Percentiles rank a stretch among this genome's conserved stretches.
Conservation (phyloP, 2,329 filamentous ascomycete species). For the Exutisphaerella laricina region DNA sequence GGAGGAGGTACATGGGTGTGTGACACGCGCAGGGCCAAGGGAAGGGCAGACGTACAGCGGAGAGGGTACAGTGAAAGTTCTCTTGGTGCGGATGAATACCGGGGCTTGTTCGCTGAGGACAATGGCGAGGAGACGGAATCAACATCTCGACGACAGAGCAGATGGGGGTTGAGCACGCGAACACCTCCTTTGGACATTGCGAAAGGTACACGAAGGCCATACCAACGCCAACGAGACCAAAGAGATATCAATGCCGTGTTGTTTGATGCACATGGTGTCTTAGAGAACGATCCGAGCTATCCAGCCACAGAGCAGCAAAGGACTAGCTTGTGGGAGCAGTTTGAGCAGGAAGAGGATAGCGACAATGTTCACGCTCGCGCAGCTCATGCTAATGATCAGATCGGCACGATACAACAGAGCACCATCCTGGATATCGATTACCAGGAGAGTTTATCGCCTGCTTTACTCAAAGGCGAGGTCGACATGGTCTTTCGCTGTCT, state of each 20-base stretch:
- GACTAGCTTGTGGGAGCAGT: slow-evolving; percentile 16
- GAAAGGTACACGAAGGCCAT: too few species aligned
- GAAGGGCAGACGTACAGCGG: slow-evolving; percentile 4
- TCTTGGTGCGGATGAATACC: slow-evolving; percentile 1
- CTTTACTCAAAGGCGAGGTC: slow-evolving; percentile 19
- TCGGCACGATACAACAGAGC: slow-evolving; percentile 7
- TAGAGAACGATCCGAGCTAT: background rate
- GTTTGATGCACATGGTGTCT: too few species aligned
- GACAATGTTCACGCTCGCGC: background rate
- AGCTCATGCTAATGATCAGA: background rate
- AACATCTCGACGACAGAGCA: background rate
- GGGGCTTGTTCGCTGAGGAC: background rate
- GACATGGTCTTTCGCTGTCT: slow-evolving; percentile 27
- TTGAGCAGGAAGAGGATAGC: slow-evolving; percentile 9
- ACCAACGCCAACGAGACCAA: too few species aligned
- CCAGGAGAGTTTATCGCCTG: slow-evolving; percentile 17
- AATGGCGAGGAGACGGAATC: background rate
- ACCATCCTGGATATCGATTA: slow-evolving; percentile 24
- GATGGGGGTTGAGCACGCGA: slow-evolving; percentile 2
- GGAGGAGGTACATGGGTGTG: slow-evolving; percentile 24
- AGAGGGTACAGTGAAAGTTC: slow-evolving; percentile 19
- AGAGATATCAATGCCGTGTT: too few species aligned
- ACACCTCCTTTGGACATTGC: background rate
- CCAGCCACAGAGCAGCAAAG: background rate
- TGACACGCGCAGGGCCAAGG: slow-evolving; percentile 16